Base-by-base conservation (phyloP, 345 rosid species). In the Eucalyptus guilfoylei region DNA sequence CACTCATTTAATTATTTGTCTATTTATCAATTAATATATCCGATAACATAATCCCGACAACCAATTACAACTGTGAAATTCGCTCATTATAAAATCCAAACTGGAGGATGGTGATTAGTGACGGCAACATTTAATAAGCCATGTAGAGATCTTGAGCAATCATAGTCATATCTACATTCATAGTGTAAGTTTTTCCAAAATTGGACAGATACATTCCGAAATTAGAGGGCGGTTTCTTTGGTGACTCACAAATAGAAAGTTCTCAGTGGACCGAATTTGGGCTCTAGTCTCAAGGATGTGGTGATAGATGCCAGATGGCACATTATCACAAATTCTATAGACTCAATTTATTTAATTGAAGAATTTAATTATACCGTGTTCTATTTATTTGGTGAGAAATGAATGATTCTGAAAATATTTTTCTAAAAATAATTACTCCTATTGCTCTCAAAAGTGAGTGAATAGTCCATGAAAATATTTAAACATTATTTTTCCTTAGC, bases 401-500 rank as follows among this genome's bases (percentile, higher is more conserved):
- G 3, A 26, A 58, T 58, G 2, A 69, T 19, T 9, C 5, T 2
- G 3, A 72, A 72, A 19, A 72, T 11, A 72, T 72, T 3, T 37
- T 72, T 11, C 8, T 34, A 5, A 34, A 72, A 34, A 1, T 19
- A 19, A 72, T 37, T 12, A 0, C 24, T 37, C 26, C 1, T 34
- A 34, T 72, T 6, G 0, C 45, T 37, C 10, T 9, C 0, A 19
- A 37, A 72, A 72, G 5, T 19, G 44, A 72, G 16, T 2, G 8
- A 19, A 5, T 11, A 4, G 3, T 32, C 9, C 21, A 16, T 8
- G 8, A 67, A 67, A n/a, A 67, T 67, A 9, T 32, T 67, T 16
- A 15, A 34, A 67, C 8, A 3, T 37, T 11, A 58, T 37, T 72
- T 37, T 37, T 72, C 6, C 23, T 37, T 9, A 11, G 3, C 4